Evolutionary conservation across 768 basidiomycete genomes (phyloP).

Genomic region (Mycena crocata): DNA sequence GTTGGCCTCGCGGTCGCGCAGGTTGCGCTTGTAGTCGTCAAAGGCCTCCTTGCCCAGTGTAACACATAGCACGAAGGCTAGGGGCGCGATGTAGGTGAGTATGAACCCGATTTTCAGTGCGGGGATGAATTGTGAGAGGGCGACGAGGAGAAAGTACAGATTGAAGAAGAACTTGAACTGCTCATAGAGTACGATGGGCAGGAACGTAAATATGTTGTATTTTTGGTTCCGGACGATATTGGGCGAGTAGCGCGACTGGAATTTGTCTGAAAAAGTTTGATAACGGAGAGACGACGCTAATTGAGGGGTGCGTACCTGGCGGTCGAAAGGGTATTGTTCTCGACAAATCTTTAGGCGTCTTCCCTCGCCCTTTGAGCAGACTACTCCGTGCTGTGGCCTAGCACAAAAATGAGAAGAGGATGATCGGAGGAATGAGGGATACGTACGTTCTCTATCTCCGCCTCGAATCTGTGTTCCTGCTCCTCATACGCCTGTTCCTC

Average conservation of each 20-base stretch:
- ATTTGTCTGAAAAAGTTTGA: conserved; percentile 63
- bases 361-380: conserved; percentile 41
- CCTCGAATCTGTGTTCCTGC: conserved; percentile 34
- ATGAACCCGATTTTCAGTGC: conserved; percentile 97
- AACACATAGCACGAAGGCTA: conserved; percentile 93
- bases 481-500: conserved; percentile 49
- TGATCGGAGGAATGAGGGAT: not conserved
- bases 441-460: conserved; percentile 35
- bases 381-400: conserved; percentile 35
- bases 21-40: conserved; percentile 95
- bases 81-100: conserved; percentile 93
- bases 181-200: conserved; percentile 97
- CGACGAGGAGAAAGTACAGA: conserved; percentile 96
- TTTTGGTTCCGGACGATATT: conserved; percentile 98
- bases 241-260: conserved; percentile 78
- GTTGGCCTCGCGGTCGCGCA: conserved; percentile 94
- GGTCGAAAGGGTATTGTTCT: conserved; percentile 84
- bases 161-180: conserved; percentile 99
- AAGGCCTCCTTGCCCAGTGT: conserved; percentile 99
- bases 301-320: conserved; percentile 55
- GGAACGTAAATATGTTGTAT: conserved; percentile 96
- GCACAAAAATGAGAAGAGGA: not conserved
- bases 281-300: not conserved
- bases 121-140: conserved; percentile 95
- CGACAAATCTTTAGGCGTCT: conserved; percentile 71